These are phyloP conservation scores for Chlorencoelia australis DNA, from an alignment of 2,329 filamentous ascomycete genomes.

Conservation along the genomic window DNA sequence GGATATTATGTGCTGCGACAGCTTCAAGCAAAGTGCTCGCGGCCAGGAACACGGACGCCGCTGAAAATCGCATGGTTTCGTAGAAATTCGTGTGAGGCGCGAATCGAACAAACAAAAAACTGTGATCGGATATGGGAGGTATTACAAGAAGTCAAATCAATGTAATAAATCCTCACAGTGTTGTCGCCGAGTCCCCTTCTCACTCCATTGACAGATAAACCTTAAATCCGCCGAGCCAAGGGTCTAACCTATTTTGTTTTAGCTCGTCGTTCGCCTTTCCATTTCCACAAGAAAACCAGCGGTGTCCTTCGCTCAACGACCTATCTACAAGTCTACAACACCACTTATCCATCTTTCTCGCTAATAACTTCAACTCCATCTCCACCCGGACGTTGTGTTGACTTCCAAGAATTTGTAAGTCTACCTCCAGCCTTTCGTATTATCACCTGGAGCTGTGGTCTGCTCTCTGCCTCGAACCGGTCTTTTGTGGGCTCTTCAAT, in stretches of 20 bases:
- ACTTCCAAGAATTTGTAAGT: conserved; percentile 22
- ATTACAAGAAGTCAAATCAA: not conserved
- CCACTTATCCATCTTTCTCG: conserved; percentile 15
- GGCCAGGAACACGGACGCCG: conserved; percentile 21
- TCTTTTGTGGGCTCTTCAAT: conserved; percentile 6
- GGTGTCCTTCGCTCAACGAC: too few species aligned
- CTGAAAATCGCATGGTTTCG: conserved; percentile 25
- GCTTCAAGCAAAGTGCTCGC: conserved; percentile 35
- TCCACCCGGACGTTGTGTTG: conserved; percentile 22
- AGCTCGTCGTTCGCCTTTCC: too few species aligned
- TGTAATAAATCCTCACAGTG: conserved; percentile 19
- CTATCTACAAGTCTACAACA: too few species aligned
- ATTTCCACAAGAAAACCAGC: too few species aligned
- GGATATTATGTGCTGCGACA: conserved; percentile 83
- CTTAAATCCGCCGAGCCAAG: conserved; percentile 17
- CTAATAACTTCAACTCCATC: conserved; percentile 24
- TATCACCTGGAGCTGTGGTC: too few species aligned
- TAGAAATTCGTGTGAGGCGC: not conserved
- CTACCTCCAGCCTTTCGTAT: conserved; percentile 4
- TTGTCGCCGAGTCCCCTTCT: conserved; percentile 17
- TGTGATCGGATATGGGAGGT: too few species aligned
- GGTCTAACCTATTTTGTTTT: too few species aligned
- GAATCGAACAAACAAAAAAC: too few species aligned
- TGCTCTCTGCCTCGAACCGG: not conserved
- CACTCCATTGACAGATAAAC: conserved; percentile 7